A percentile compares a stretch with the other conserved stretches of the same genome.
These are phyloP conservation scores for Neonectria hederae DNA, from an alignment of 2,329 filamentous ascomycete genomes.

Conservation along the genomic window DNA sequence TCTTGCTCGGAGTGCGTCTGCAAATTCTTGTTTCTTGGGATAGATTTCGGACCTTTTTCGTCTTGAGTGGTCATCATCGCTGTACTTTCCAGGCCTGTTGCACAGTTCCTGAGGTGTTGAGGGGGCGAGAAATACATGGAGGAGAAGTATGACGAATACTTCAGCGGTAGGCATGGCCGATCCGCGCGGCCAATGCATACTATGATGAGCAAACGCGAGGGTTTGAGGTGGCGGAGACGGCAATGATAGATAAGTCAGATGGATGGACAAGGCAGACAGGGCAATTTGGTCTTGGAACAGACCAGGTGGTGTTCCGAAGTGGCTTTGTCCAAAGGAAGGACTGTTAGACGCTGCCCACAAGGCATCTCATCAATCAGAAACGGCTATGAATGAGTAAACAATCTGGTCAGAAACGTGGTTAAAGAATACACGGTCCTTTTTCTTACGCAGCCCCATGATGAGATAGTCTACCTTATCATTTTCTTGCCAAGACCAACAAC, in stretches of 20 bases:
- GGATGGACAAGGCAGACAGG: background rate
- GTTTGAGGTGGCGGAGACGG: background rate
- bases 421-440: background rate
- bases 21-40: conserved; percentile 11
- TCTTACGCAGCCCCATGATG: background rate
- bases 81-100: background rate
- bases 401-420: background rate
- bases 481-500: background rate
- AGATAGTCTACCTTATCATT: no score
- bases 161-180: conserved; percentile 14
- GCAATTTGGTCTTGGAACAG: background rate
- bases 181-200: conserved; percentile 5
- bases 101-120: background rate
- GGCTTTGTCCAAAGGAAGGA: background rate
- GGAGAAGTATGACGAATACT: conserved; percentile 18
- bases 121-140: conserved; percentile 14
- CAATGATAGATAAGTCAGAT: background rate
- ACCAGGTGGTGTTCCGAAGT: background rate
- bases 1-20: background rate
- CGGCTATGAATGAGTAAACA: conserved; percentile 12
- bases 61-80: conserved; percentile 11
- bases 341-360: conserved; percentile 15
- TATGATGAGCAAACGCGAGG: conserved; percentile 4
- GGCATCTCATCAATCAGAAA: conserved; percentile 23
- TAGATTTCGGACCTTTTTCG: conserved; percentile 19